Evolutionary conservation across 768 basidiomycete species (phyloP).

Genomic region (Suillus ampliporus): DNA sequence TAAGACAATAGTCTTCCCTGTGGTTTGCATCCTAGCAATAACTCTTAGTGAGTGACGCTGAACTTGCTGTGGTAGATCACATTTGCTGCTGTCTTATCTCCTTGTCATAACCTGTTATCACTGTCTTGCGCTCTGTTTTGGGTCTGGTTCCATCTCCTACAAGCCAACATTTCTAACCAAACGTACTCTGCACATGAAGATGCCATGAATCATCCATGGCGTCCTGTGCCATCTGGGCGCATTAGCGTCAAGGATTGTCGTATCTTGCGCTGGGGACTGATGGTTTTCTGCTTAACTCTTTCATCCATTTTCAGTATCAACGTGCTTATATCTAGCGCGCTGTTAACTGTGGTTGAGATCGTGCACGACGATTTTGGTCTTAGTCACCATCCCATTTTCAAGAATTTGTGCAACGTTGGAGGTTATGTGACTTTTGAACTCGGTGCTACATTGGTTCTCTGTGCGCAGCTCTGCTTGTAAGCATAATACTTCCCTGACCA

Average conservation of each 20-base stretch:
- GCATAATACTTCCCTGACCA: not conserved
- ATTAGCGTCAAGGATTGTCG: slow-evolving; percentile 28
- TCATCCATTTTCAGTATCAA: slow-evolving; percentile 25
- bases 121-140: slow-evolving; percentile 24
- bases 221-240: slow-evolving; percentile 44
- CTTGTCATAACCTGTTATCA: not conserved
- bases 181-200: slow-evolving; percentile 34
- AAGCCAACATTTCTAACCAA: slow-evolving; percentile 42
- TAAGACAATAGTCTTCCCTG: slow-evolving; percentile 41
- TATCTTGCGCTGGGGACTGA: slow-evolving; percentile 39
- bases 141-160: slow-evolving; percentile 41
- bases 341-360: slow-evolving; percentile 29
- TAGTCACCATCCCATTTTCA: slow-evolving; percentile 30
- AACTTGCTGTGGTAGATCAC: slow-evolving; percentile 14
- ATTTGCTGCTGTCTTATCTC: slow-evolving; percentile 15
- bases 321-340: slow-evolving; percentile 24
- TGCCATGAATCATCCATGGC: slow-evolving; percentile 39
- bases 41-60: not conserved
- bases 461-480: slow-evolving; percentile 15
- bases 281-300: slow-evolving; percentile 32
- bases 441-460: slow-evolving; percentile 40
- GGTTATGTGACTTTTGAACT: slow-evolving; percentile 43
- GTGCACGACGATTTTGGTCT: slow-evolving; percentile 38
- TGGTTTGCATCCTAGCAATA: slow-evolving; percentile 27
- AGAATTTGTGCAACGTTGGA: slow-evolving; percentile 39